These are phyloP conservation scores for Marsdenia floribunda DNA, from an alignment of 257 asterid species.

Conservation along the genomic window DNA sequence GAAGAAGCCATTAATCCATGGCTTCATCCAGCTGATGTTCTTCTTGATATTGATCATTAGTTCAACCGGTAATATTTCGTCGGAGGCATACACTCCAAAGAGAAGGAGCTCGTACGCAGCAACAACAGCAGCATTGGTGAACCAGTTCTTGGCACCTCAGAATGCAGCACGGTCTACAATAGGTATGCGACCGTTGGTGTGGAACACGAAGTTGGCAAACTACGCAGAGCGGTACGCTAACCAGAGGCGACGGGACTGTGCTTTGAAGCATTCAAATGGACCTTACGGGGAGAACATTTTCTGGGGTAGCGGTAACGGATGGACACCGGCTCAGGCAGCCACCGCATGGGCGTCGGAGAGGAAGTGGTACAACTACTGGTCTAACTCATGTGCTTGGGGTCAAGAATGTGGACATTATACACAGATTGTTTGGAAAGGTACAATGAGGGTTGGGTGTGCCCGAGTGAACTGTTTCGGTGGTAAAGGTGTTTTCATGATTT, in stretches of 20 bases:
- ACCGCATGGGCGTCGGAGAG: slow-evolving; percentile 41
- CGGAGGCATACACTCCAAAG: neutral
- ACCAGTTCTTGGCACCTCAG: slow-evolving; percentile 35
- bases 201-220: slow-evolving; percentile 31
- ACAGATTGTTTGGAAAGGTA: slow-evolving; percentile 42
- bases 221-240: slow-evolving; percentile 40
- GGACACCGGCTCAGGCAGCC: slow-evolving; percentile 44
- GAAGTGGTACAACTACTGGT: slow-evolving; percentile 29
- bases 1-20: slow-evolving; percentile 17
- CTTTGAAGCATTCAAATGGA: slow-evolving; percentile 36
- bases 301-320: slow-evolving; percentile 43
- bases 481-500: slow-evolving; percentile 43
- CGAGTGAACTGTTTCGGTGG: slow-evolving; percentile 29
- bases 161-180: slow-evolving; percentile 36
- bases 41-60: slow-evolving; percentile 2
- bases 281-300: slow-evolving; percentile 50
- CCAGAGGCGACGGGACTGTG: slow-evolving; percentile 35
- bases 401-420: slow-evolving; percentile 52
- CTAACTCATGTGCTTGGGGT: slow-evolving; percentile 34
- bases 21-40: slow-evolving; percentile 8
- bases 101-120: too few species aligned
- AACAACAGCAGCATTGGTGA: slow-evolving; percentile 1
- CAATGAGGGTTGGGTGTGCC: slow-evolving; percentile 41
- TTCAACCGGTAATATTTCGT: neutral
- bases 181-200: slow-evolving; percentile 25